Base-by-base conservation (phyloP, 176 grass and related monocot genomes). In the Cenchrus americanus region DNA sequence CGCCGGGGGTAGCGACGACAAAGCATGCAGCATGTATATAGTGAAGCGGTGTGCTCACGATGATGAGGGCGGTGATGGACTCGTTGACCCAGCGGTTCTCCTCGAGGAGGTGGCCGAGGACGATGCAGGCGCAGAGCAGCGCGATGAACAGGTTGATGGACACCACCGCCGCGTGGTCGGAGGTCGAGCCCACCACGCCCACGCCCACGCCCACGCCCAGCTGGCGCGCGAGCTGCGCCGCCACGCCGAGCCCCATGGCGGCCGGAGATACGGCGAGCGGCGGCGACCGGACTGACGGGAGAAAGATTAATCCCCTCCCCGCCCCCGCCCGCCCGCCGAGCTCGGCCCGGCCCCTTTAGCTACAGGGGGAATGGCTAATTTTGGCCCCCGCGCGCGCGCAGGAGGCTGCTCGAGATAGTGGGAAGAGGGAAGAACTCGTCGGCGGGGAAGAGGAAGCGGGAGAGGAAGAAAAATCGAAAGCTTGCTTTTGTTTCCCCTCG, bases 21-120 rank as follows among this genome's bases (percentile, higher is more conserved):
- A 37, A 37, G 34, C 34, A 37, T 37, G 34, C 34, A 37, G 2
- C 34, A 4, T n/a, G n/a, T n/a, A n/a, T n/a, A n/a, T n/a, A n/a
- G n/a, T n/a, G 34, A 37, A 37, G 34, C 34, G 1, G 60, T 26
- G 68, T 46, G 43, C 81, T 89, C 87, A 99, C 97, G 47, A 99
- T 88, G 76, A 90, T 79, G 55, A 99, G 87, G 10, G 97, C 89
- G 14, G 97, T 99, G 83, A 89, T 99, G 63, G 97, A 99, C 66
- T 99, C 97, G 64, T 99, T 99, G 73, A 96, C 87, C 97, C 97
- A 99, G 0, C 83, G 87, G 43, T 86, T 96, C 89, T 99, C 97
- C 89, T 99, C 97, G 37, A 99, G 88, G 41, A 99, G 90, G 73
- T 99, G 97, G 66, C 96, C 97, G 62, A 99, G 85, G 51, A 99